Conservation (phyloP, 768 basidiomycete species). For the Tremella fuciformis region DNA sequence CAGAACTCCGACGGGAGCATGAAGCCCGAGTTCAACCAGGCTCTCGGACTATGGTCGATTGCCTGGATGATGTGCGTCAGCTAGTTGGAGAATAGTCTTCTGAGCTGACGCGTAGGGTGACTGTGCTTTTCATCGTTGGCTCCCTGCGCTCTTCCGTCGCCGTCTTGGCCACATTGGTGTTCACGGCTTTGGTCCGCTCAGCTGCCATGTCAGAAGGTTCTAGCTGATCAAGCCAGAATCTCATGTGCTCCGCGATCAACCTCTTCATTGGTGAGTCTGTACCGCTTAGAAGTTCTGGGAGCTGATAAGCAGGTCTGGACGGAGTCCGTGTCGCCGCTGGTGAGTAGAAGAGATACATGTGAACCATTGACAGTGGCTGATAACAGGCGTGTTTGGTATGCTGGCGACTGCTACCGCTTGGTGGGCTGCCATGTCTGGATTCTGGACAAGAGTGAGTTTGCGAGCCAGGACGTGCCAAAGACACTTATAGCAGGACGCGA, state of each 20-base stretch:
- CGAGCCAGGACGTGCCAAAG: not conserved
- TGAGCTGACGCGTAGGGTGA: not conserved
- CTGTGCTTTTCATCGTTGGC: constrained; percentile 10
- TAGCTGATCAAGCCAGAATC: not conserved
- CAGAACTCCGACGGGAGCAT: constrained; percentile 4
- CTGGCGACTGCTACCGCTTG: constrained; percentile 8
- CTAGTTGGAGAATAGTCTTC: not conserved
- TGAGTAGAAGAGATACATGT: no score
- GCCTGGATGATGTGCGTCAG: constrained; percentile 11
- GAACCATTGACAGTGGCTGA: not conserved
- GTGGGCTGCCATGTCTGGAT: constrained; percentile 10
- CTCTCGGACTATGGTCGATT: constrained; percentile 4
- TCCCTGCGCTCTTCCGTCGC: constrained; percentile 2
- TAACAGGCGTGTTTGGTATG: constrained; percentile 8
- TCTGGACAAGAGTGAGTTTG: constrained; percentile 6
- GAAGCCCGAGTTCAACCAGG: constrained; percentile 7
- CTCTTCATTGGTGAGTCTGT: not conserved
- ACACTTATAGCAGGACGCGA: constrained; percentile 6
- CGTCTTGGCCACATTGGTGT: constrained; percentile 8
- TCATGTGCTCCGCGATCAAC: not conserved
- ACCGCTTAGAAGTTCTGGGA: no score
- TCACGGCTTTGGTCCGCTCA: not conserved
- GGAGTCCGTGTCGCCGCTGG: constrained; percentile 6
- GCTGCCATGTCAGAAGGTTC: not conserved
- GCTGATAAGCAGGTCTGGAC: not conserved